Conservation (phyloP, 805 yeast species). For the Ogataea trehalophila region DNA sequence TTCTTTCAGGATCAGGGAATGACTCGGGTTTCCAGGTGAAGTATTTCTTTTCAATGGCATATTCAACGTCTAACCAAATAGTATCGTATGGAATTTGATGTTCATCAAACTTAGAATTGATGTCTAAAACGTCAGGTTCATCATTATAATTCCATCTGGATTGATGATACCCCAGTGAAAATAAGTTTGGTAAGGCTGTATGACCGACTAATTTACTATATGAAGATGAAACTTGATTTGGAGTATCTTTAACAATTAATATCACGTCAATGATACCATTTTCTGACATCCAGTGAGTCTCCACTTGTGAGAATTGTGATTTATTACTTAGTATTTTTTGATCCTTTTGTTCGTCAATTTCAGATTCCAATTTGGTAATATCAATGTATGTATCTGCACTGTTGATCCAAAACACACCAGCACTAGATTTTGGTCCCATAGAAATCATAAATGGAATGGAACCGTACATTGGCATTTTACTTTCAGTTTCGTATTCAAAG, state of each 20-base stretch:
- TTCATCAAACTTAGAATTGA: conserved; percentile 65
- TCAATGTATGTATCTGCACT: conserved; percentile 92
- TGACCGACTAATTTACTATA: conserved; percentile 73
- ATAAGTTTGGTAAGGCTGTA: conserved; percentile 66
- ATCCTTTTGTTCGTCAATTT: conserved; percentile 3
- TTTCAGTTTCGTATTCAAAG: conserved; percentile 83
- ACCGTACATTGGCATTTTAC: conserved; percentile 91
- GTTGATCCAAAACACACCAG: conserved; percentile 88
- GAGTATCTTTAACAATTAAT: conserved; percentile 53
- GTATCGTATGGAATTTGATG: conserved; percentile 79
- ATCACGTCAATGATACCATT: conserved; percentile 77
- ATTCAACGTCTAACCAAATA: conserved; percentile 94
- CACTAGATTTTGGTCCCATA: conserved; percentile 48
- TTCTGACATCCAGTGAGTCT: conserved; percentile 92
- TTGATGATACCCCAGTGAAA: conserved; percentile 89
- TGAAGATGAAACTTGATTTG: conserved; percentile 48
- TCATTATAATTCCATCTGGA: conserved; percentile 97
- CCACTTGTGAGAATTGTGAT: conserved; percentile 10
- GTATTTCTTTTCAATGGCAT: conserved; percentile 79
- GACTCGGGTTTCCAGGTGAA: conserved; percentile 81
- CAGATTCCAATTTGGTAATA: conserved; percentile 37
- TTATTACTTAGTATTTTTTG: conserved; percentile 4
- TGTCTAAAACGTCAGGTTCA: conserved; percentile 75
- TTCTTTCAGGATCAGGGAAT: conserved; percentile 69
- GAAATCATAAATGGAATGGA: conserved; percentile 85